These are phyloP conservation scores for Malus sylvestris DNA, from an alignment of 306 rosid genomes.

Conservation along the genomic window DNA sequence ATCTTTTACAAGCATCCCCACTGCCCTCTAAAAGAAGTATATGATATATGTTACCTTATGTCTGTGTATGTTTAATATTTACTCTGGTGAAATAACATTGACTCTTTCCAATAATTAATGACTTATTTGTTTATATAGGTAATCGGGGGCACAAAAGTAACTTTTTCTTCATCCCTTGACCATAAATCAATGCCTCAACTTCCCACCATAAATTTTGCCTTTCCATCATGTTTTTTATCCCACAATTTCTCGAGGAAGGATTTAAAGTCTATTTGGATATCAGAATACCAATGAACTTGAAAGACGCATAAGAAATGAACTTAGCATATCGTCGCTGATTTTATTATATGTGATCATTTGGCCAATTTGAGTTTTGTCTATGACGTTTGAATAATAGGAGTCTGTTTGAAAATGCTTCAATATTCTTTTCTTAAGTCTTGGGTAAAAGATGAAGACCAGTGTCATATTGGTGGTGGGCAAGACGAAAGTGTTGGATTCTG, in stretches of 20 bases:
- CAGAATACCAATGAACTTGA: background rate
- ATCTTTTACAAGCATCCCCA: background rate
- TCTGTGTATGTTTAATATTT: background rate
- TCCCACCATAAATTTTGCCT: background rate
- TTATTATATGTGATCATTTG: background rate
- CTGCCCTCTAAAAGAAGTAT: background rate
- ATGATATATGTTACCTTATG: background rate
- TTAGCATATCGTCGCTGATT: background rate
- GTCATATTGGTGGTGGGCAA: background rate
- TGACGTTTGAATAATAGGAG: background rate
- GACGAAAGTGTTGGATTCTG: background rate
- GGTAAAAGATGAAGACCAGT: background rate
- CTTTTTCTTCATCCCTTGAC: background rate
- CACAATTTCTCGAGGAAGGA: background rate
- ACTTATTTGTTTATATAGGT: background rate
- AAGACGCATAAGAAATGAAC: background rate
- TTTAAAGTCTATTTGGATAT: background rate
- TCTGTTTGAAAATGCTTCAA: constrained; percentile 5
- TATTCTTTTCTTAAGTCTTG: background rate
- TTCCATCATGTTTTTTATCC: background rate
- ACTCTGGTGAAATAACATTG: background rate
- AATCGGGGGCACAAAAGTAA: background rate
- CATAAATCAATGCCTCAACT: background rate
- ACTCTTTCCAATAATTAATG: background rate
- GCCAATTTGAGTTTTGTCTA: background rate